These are phyloP conservation scores for Rhynchospora breviuscula DNA, from an alignment of 176 grass and related monocot genomes.

Conservation along the genomic window DNA sequence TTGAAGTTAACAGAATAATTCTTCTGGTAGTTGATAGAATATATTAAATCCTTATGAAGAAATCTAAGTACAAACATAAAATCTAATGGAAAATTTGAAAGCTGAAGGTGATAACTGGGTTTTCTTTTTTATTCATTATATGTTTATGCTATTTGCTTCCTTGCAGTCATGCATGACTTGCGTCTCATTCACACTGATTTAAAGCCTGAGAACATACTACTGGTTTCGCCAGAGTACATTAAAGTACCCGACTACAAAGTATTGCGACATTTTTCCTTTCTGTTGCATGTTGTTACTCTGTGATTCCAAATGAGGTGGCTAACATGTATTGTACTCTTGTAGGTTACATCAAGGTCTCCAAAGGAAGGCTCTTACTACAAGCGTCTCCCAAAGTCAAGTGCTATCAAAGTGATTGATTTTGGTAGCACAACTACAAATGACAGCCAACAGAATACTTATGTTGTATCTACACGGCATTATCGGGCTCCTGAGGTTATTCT, in stretches of 20 bases:
- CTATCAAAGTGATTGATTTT: constrained; percentile 99
- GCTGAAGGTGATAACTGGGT: not conserved
- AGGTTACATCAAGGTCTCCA: constrained; percentile 56
- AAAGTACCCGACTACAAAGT: constrained; percentile 99
- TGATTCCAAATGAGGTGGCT: not conserved
- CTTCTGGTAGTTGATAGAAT: not conserved
- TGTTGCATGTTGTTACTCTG: constrained; percentile 2
- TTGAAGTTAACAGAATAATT: not conserved
- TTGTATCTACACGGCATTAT: constrained; percentile 91
- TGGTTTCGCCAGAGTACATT: constrained; percentile 93
- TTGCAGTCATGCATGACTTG: constrained; percentile 99
- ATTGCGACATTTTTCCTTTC: constrained; percentile 50
- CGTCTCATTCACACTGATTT: constrained; percentile 99
- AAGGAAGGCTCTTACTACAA: constrained; percentile 79
- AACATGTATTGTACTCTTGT: constrained; percentile 5
- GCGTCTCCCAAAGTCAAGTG: constrained; percentile 70
- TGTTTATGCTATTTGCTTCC: constrained; percentile 49
- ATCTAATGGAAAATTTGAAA: not conserved
- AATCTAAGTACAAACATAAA: not conserved
- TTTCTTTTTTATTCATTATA: constrained; percentile 43
- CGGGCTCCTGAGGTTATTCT: constrained; percentile 92
- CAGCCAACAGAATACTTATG: constrained; percentile 62
- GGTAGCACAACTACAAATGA: constrained; percentile 73
- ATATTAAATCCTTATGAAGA: not conserved
- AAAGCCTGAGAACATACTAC: constrained; percentile 99